Evolutionary conservation across 768 basidiomycete species (phyloP).

Genomic region (Suillus placidus): DNA sequence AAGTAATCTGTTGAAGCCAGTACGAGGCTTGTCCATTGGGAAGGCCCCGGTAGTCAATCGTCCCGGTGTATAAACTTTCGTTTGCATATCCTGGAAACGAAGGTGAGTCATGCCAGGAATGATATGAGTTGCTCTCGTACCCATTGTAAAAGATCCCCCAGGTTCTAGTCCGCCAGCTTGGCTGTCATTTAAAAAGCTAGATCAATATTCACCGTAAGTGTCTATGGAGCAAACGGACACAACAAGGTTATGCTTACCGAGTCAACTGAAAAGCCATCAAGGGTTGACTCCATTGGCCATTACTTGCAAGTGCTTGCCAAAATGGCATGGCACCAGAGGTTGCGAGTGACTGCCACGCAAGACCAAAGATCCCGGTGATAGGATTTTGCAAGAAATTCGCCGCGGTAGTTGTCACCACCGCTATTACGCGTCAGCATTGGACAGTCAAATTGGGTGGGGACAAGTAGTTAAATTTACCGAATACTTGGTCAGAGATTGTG

Average conservation of each 20-base stretch:
- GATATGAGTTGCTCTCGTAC: constrained; percentile 35
- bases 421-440: constrained; percentile 41
- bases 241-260: constrained; percentile 35
- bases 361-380: constrained; percentile 72
- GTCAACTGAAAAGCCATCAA: constrained; percentile 71
- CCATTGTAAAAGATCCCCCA: constrained; percentile 78
- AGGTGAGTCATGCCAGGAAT: constrained; percentile 4
- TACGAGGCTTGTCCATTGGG: constrained; percentile 44
- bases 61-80: constrained; percentile 46
- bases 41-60: constrained; percentile 50
- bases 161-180: constrained; percentile 48
- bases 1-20: constrained; percentile 47
- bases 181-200: constrained; percentile 52
- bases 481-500: constrained; percentile 53
- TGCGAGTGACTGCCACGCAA: constrained; percentile 66
- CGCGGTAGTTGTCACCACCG: constrained; percentile 27
- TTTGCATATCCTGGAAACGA: constrained; percentile 56
- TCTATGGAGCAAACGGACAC: neutral
- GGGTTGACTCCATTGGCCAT: constrained; percentile 45
- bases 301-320: constrained; percentile 59
- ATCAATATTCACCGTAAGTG: constrained; percentile 8
- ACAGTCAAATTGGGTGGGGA: constrained; percentile 11
- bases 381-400: constrained; percentile 48
- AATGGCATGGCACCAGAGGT: constrained; percentile 61
- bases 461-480: constrained; percentile 42